phyloP scores from a whole-genome alignment of 345 rosid species.

The Schrenkiella parvula region DNA sequence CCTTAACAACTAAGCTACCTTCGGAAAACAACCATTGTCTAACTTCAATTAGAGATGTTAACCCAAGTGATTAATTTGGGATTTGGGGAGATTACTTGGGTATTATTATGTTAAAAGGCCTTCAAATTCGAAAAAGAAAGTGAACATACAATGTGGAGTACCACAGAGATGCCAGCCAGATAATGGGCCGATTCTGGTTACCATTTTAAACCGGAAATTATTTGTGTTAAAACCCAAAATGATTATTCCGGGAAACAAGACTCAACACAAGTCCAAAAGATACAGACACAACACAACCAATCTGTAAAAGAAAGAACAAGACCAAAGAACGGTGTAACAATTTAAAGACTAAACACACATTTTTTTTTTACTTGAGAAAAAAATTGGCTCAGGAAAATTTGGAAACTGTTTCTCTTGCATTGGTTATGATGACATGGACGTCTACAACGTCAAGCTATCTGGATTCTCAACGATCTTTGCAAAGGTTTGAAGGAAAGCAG shows the following conservation, averaged over 20 bases:
- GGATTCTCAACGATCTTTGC: constrained; percentile 86
- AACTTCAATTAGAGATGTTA: too few species aligned
- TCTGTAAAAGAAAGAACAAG: constrained; percentile 4
- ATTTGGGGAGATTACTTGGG: background rate
- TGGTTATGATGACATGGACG: background rate
- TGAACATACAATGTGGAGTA: background rate
- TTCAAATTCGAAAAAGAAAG: background rate
- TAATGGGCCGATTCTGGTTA: constrained; percentile 4
- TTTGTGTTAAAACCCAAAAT: constrained; percentile 13
- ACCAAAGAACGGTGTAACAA: constrained; percentile 13
- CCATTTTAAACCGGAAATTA: background rate
- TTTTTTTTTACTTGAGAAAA: background rate
- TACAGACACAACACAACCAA: too few species aligned
- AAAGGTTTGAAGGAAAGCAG: constrained; percentile 88
- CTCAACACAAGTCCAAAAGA: too few species aligned
- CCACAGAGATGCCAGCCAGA: background rate
- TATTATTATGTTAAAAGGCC: background rate
- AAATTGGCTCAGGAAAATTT: constrained; percentile 5
- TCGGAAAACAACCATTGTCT: too few species aligned
- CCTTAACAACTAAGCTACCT: too few species aligned
- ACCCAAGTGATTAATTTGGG: too few species aligned
- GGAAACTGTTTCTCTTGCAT: constrained; percentile 1
- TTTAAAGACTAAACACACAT: background rate
- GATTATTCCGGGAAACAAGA: background rate
- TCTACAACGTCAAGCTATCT: constrained; percentile 73